Evolutionary conservation across 805 yeast genomes (phyloP), one percentile per base, ranked within the genome.

Genomic region (Kodamaea hsintzibuensis): DNA sequence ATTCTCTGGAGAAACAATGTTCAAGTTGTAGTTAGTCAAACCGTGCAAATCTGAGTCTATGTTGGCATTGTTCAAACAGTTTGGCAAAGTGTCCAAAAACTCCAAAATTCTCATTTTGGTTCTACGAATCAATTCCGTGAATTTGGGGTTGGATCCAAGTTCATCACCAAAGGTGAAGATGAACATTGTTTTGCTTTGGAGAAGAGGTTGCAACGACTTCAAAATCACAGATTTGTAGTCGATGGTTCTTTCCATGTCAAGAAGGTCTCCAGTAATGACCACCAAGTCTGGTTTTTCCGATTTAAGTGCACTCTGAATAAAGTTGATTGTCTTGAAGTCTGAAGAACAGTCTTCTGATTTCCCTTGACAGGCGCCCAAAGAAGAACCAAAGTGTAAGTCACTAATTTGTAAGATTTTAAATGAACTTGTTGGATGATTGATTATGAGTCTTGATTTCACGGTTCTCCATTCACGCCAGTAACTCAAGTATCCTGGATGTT

Each of bases 191-290:
- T 62, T 62, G 5, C 59, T 57, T n/a, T 59, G 52, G 16, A 76
- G 59, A 17, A 76, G 67, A 6, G 77, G 77, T 16, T 66, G 66
- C 30, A 67, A 63, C 2, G 67, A 66, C 58, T 70, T 74, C 49
- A 69, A 59, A 10, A 70, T 49, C 16, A 62, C 70, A 16, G 70
- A 67, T 52, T 65, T 70, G 53, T 62, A 66, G 50, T 71, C 73
- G 6, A 55, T 44, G 6, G 62, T 57, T 7, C 71, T 60, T 42
- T 53, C 43, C 39, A 63, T 53, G 52, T 76, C 77, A 46, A 74
- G 61, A 53, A 73, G 58, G 56, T 76, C 80, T 1, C 80, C 80
- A 9, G 74, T 71, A 51, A 76, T 65, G n/a, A 76, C 65, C 9
- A 76, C 64, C 49, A 69, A 60, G 51, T 73, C 69, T 10, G 76